Evolutionary conservation across 371 early-diverging fungal genomes (phyloP), one percentile per base, ranked within the genome.

Genomic region (Zancudomyces culisetae): DNA sequence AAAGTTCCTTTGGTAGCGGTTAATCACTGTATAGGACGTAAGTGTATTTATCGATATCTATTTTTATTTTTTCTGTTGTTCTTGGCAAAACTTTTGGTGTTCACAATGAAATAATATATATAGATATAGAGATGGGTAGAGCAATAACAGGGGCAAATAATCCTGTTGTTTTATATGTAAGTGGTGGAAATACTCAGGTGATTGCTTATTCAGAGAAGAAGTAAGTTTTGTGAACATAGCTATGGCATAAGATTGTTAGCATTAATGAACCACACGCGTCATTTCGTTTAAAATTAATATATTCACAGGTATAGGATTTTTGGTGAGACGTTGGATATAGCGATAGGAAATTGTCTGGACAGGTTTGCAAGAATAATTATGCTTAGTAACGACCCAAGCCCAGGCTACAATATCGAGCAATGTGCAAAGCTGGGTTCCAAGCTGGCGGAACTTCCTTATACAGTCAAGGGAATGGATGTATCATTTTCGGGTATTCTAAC

Each of bases 401-500:
- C 99, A 0, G 99, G 99, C 10, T 92, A 92, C 63, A 98, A 98
- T 60, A 94, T 99, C 62, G 99, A 99, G 67, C 90, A 90, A 68
- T 62, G 69, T 21, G 99, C 99, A 2, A 90, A 89, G 61, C 71
- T 87, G 48, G 94, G 99, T 3, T 81, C 69, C 27, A 81, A 83
- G 27, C 88, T 78, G 56, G 70, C 95, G 27, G 86, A 87, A 58
- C 71, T 99, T 26, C 99, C 99, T 1, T 98, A 98, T 64, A 74
- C 83, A 0, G 98, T 99, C 58, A 99, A 99, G 63, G 99, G 99
- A 27, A 99, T 99, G 99, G 99, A 99, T 60, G 91, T 99, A n/a
- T 94, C 95, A 13, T 98, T 98, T 62, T 87, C 88, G 2, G 99
- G 99, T 3, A 90, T 99, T 29, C 68, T 98, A 41, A 81, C 94